phyloP scores from a whole-genome alignment of 2,329 filamentous ascomycete species.

The Chaetomiaceae sp. region DNA sequence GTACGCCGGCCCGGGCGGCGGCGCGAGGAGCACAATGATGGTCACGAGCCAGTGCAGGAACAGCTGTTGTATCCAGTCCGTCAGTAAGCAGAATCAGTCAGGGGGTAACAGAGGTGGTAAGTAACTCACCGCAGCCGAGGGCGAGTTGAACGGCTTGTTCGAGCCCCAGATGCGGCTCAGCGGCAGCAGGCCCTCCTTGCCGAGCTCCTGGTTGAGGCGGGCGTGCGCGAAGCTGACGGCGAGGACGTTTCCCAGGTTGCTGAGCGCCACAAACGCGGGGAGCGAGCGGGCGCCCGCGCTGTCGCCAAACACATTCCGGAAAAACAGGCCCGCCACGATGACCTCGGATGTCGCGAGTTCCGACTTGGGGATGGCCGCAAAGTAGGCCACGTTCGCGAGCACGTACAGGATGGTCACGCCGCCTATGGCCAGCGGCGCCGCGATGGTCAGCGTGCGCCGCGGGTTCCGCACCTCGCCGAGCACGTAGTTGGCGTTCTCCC shows the following conservation, averaged over 20 bases:
- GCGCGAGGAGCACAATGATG: conserved; percentile 61
- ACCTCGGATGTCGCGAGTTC: conserved; percentile 54
- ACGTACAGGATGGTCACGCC: conserved; percentile 57
- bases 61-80: conserved; percentile 28
- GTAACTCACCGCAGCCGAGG: conserved; percentile 41
- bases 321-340: conserved; percentile 57
- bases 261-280: conserved; percentile 53
- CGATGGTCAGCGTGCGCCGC: conserved; percentile 43
- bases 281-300: conserved; percentile 35
- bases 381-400: conserved; percentile 61
- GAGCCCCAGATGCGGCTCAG: conserved; percentile 62
- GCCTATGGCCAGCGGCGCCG: conserved; percentile 54
- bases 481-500: conserved; percentile 61
- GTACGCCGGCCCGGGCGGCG: conserved; percentile 63
- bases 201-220: conserved; percentile 59
- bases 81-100: too few species aligned
- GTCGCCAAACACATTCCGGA: conserved; percentile 56
- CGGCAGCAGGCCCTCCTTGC: conserved; percentile 64
- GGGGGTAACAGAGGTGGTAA: background rate
- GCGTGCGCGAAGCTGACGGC: conserved; percentile 56
- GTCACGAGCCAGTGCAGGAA: conserved; percentile 64
- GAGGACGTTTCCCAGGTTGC: conserved; percentile 58
- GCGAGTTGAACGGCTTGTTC: conserved; percentile 62
- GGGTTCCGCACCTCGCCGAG: conserved; percentile 41
- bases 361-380: conserved; percentile 55